These are phyloP conservation scores for Trichosporon inkin DNA, from an alignment of 1,284 basidiomycete genomes.

Conservation along the genomic window DNA sequence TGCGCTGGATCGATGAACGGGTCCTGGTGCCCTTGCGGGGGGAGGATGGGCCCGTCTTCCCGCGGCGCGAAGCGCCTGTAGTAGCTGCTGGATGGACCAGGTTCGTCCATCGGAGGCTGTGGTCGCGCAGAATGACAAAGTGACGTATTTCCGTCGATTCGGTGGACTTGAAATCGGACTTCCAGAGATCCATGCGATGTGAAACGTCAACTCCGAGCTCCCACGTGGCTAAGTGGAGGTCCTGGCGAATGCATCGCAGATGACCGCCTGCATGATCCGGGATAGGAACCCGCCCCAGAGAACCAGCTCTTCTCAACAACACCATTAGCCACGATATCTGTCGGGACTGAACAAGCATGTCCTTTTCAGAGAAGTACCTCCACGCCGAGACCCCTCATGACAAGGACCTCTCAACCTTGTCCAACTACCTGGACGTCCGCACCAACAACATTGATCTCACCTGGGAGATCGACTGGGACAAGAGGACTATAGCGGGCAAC, in stretches of 20 bases:
- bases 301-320: no score
- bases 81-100: slow-evolving; percentile 45
- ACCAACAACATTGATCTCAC: slow-evolving; percentile 69
- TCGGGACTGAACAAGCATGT: slow-evolving; percentile 33
- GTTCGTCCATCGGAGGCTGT: slow-evolving; percentile 31
- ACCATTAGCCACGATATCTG: no score
- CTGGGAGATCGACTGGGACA: slow-evolving; percentile 77
- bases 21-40: slow-evolving; percentile 28
- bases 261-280: neutral
- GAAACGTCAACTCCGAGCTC: neutral
- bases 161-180: no score
- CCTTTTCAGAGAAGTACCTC: slow-evolving; percentile 31
- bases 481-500: slow-evolving; percentile 65
- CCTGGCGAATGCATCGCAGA: neutral
- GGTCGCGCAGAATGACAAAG: no score
- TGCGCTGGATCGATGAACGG: slow-evolving; percentile 26
- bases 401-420: slow-evolving; percentile 67
- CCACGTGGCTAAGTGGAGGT: neutral
- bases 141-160: neutral
- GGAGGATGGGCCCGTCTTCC: slow-evolving; percentile 35
- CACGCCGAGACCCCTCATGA: slow-evolving; percentile 21
- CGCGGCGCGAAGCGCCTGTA: slow-evolving; percentile 35
- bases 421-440: slow-evolving; percentile 69
- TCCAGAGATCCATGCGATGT: neutral
- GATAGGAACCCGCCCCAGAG: no score